These are phyloP conservation scores for Botryotinia calthae DNA, from an alignment of 2,329 filamentous ascomycete genomes.

Conservation along the genomic window DNA sequence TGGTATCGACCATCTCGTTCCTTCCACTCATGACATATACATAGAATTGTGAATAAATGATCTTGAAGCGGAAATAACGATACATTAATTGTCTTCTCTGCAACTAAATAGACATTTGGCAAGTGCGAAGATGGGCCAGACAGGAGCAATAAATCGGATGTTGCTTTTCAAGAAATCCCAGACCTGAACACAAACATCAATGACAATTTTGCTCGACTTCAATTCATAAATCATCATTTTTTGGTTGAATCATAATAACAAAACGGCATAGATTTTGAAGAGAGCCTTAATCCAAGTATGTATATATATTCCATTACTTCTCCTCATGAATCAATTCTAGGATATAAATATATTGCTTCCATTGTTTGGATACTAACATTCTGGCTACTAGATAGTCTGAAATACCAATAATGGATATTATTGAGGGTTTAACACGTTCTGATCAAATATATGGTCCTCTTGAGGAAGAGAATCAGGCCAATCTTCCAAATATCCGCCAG, in stretches of 20 bases:
- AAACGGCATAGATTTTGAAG: background rate
- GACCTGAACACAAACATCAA: background rate
- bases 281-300: background rate
- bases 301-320: no score
- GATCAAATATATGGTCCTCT: no score
- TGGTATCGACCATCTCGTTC: background rate
- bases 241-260: background rate
- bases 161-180: background rate
- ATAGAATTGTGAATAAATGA: background rate
- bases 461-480: background rate
- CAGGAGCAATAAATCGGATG: background rate
- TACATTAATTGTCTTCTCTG: background rate
- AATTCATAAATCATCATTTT: background rate
- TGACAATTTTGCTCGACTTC: background rate
- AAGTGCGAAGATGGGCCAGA: background rate
- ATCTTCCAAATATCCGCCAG: no score
- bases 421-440: background rate
- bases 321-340: no score
- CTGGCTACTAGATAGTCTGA: background rate
- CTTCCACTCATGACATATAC: background rate
- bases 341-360: background rate
- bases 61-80: background rate
- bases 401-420: background rate
- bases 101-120: no score
- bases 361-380: background rate